These are phyloP conservation scores for Nakaseomyces glabratus DNA, from an alignment of 1,139 yeast species.

Conservation along the genomic window DNA sequence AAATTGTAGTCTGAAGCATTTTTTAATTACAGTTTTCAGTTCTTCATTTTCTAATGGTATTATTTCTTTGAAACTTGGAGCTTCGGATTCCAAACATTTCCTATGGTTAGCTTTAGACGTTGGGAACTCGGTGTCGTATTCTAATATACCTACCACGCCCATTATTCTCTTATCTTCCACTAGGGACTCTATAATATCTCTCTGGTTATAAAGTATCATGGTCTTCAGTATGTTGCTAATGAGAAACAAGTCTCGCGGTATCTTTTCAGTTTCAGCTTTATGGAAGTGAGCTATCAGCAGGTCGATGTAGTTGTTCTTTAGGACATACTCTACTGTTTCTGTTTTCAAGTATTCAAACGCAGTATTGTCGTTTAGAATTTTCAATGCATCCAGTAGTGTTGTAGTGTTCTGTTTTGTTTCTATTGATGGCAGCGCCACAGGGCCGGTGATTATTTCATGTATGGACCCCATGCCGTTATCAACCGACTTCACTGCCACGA, in stretches of 20 bases:
- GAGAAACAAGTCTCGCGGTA: slow-evolving; percentile 47
- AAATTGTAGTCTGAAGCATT: slow-evolving; percentile 69
- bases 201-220: slow-evolving; percentile 62
- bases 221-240: slow-evolving; percentile 69
- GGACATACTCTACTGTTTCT: slow-evolving; percentile 43
- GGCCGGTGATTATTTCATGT: slow-evolving; percentile 71
- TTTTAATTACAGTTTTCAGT: slow-evolving; percentile 50
- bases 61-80: slow-evolving; percentile 58
- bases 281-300: slow-evolving; percentile 47
- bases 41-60: slow-evolving; percentile 49
- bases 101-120: slow-evolving; percentile 71
- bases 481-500: slow-evolving; percentile 60
- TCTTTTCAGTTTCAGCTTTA: slow-evolving; percentile 44
- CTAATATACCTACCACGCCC: slow-evolving; percentile 74
- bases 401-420: slow-evolving; percentile 39
- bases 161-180: slow-evolving; percentile 52
- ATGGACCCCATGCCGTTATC: slow-evolving; percentile 38
- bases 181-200: slow-evolving; percentile 55
- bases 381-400: slow-evolving; percentile 44
- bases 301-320: slow-evolving; percentile 43
- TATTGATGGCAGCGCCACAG: slow-evolving; percentile 54
- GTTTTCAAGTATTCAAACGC: slow-evolving; percentile 48
- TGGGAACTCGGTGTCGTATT: slow-evolving; percentile 85
- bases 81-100: slow-evolving; percentile 46
- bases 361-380: slow-evolving; percentile 47